These are phyloP conservation scores for Sugiyamaella sp. DNA, from an alignment of 1,139 yeast genomes.

Conservation along the genomic window DNA sequence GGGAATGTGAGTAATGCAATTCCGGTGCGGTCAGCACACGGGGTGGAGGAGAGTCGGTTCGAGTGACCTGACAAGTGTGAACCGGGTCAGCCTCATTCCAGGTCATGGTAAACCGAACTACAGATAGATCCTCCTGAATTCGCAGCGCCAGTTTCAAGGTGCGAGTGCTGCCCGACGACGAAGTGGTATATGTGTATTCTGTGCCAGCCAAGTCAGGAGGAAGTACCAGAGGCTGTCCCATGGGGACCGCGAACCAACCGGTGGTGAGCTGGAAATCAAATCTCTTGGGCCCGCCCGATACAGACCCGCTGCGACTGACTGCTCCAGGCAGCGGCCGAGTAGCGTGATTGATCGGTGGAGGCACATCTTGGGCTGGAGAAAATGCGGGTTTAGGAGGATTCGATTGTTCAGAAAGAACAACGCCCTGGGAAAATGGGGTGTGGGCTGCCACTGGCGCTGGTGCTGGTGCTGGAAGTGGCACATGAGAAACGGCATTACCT, in stretches of 20 bases:
- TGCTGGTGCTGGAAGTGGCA: too few relatives aligned
- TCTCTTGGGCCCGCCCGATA: conserved; percentile 25
- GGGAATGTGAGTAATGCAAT: conserved; percentile 39
- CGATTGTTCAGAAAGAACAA: conserved; percentile 7
- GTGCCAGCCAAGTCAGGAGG: conserved; percentile 35
- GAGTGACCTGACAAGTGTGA: conserved; percentile 41
- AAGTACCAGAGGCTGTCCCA: conserved; percentile 28
- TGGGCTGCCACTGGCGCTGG: too few relatives aligned
- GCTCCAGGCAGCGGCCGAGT: conserved; percentile 35
- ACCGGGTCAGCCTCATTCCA: conserved; percentile 47
- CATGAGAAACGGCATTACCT: conserved; percentile 3
- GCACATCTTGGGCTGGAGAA: conserved; percentile 20
- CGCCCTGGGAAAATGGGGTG: too few relatives aligned
- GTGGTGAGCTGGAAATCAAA: conserved; percentile 35
- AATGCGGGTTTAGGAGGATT: neutral
- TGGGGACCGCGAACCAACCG: conserved; percentile 36
- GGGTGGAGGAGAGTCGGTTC: conserved; percentile 57
- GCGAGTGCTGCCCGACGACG: conserved; percentile 26
- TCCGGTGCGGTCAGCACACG: conserved; percentile 47
- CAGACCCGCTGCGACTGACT: conserved; percentile 18
- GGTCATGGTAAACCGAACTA: conserved; percentile 49
- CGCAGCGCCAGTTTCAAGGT: conserved; percentile 43
- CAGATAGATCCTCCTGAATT: conserved; percentile 53
- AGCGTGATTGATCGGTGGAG: conserved; percentile 36
- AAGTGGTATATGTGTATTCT: conserved; percentile 28